Evolutionary conservation across 495 filamentous ascomycete species (phyloP), one percentile per base, ranked within the genome.

Genomic region (Hypoxylon intermedium): DNA sequence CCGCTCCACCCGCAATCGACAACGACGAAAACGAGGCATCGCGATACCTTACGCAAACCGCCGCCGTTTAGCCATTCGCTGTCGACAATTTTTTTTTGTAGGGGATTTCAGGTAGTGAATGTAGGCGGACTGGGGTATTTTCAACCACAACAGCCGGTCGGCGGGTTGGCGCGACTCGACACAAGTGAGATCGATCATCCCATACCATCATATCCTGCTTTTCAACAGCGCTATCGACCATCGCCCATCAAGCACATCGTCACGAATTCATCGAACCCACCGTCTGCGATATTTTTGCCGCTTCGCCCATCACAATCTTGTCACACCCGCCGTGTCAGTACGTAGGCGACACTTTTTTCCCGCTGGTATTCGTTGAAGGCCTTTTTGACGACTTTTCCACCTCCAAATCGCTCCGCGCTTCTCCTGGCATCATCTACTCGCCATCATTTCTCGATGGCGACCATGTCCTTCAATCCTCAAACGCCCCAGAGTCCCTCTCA

Each of bases 401-500:
- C 43, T 41, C 46, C 41, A 44, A 55, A 65, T 49, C 26, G 41
- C 50, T 21, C 23, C 45, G 33, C 56, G 47, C 54, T 30, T 48
- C 18, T 43, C 40, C 40, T 50, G 34, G 12, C 33, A 18, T 67
- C 55, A 30, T 28, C 33, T 34, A 50, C 24, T 49, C 51, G 49
- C 43, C 67, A 50, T 55, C 46, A 33, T 53, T 69, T 50, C 53
- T 63, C 67, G 53, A 70, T 72, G 57, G 67, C 67, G 70, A 77
- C 71, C 70, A 81, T 81, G 79, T 80, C 75, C 67, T 80, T 82
- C 74, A 79, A 83, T 67, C 82, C 82, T 33, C 80, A 83, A 60
- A 84, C 82, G n/a, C 82, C 82, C 58, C 79, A 84, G 71, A 84
- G 82, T 60, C 82, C 82, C 65, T 83, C 82, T 65, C 78, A 80